Conservation (phyloP, 1,284 basidiomycete species). For the Tylopilus sp. region DNA sequence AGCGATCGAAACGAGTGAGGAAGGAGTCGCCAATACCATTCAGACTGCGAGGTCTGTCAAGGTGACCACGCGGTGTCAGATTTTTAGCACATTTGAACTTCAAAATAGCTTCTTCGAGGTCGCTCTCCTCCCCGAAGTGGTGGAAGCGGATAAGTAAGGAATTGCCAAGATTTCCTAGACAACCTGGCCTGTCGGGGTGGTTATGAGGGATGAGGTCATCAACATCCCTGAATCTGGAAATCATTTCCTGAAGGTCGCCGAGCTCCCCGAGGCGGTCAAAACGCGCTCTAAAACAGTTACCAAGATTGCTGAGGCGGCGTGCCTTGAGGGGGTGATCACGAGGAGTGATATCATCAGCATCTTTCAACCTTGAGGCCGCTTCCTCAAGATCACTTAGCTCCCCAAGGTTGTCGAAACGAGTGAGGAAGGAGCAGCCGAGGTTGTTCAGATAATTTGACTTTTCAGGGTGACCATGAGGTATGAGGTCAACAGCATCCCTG, state of each 20-base stretch:
- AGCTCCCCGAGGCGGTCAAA: background rate
- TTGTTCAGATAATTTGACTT: background rate
- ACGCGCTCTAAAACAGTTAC: background rate
- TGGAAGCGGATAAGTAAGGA: background rate
- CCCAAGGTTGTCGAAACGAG: background rate
- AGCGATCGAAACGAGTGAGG: background rate
- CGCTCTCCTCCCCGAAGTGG: too few species aligned
- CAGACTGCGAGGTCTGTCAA: background rate
- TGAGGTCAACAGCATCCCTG: background rate
- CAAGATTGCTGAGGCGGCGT: background rate
- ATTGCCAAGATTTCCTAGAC: background rate
- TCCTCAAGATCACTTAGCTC: background rate
- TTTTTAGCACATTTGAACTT: background rate
- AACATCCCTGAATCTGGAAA: background rate
- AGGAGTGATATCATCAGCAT: background rate
- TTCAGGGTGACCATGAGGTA: background rate
- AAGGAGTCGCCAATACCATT: background rate
- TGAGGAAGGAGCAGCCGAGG: background rate
- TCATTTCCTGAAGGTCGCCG: background rate
- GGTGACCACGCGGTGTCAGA: background rate
- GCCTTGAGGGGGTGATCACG: background rate
- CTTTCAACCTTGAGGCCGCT: background rate
- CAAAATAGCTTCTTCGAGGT: slow-evolving; percentile 6
- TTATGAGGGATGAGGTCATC: too few species aligned
- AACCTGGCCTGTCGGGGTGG: background rate